Evolutionary conservation across 2,329 filamentous ascomycete species (phyloP).

Genomic region (Hymenoscyphus repandus): DNA sequence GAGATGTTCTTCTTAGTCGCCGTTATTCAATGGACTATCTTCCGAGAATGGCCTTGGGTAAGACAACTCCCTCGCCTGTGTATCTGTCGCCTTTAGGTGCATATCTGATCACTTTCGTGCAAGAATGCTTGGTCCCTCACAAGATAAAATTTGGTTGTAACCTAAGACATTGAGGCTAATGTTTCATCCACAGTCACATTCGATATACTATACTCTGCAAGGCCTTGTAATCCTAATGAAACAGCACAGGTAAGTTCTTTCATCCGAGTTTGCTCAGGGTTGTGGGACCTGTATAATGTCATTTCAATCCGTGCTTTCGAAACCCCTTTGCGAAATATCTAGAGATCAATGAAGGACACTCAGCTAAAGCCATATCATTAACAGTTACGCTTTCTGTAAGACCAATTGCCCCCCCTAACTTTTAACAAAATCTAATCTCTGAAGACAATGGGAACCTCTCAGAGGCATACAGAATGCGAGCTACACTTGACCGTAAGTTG

Average conservation of each 20-base stretch:
- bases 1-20: constrained; percentile 58
- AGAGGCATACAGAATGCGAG: constrained; percentile 48
- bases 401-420: not conserved
- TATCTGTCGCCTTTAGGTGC: not conserved
- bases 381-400: constrained; percentile 58
- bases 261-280: not conserved
- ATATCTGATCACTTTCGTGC: too few species aligned
- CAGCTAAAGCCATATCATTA: not conserved
- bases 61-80: not conserved
- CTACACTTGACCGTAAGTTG: constrained; percentile 42
- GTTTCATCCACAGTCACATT: constrained; percentile 44
- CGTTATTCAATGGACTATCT: constrained; percentile 60
- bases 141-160: too few species aligned
- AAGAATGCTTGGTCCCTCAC: too few species aligned
- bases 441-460: constrained; percentile 65
- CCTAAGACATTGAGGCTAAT: too few species aligned
- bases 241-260: constrained; percentile 50
- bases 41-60: constrained; percentile 74
- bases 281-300: not conserved
- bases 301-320: not conserved
- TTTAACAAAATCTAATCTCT: constrained; percentile 4
- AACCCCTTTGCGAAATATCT: not conserved
- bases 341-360: not conserved
- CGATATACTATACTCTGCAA: constrained; percentile 71
- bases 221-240: constrained; percentile 77